Evolutionary conservation across 139 green algal species (phyloP).

Genomic region (Coccomyxa sp.): DNA sequence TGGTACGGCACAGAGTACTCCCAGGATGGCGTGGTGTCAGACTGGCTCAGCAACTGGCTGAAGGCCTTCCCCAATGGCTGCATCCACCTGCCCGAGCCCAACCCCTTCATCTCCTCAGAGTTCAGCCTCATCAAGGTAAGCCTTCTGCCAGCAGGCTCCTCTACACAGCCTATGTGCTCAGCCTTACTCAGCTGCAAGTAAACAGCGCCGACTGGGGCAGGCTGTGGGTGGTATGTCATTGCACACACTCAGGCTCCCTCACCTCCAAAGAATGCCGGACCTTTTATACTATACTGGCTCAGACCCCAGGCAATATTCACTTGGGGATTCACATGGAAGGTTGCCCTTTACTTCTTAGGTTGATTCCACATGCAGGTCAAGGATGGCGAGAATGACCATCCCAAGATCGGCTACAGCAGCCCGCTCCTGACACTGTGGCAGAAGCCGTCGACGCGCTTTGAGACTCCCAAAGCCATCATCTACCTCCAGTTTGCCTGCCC

Average conservation of each 20-base stretch:
- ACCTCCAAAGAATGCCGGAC: too few species aligned
- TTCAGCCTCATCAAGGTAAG: conserved; percentile 46
- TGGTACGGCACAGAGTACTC: conserved; percentile 74
- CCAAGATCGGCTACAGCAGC: conserved; percentile 8
- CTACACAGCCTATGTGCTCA: too few species aligned
- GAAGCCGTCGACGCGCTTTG: conserved; percentile 35
- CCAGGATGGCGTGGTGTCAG: conserved; percentile 34
- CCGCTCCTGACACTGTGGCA: conserved; percentile 36
- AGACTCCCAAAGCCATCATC: conserved; percentile 58
- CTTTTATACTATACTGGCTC: too few species aligned
- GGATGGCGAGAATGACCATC: background rate
- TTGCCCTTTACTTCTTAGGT: too few species aligned
- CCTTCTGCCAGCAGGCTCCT: background rate
- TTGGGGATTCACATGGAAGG: too few species aligned
- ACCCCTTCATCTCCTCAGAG: conserved; percentile 82
- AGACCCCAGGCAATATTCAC: too few species aligned
- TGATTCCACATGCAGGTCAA: background rate
- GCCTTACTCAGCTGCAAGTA: too few species aligned
- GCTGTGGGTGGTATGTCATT: too few species aligned
- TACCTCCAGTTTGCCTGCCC: conserved; percentile 51
- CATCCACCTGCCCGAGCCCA: conserved; percentile 71
- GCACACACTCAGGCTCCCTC: too few species aligned
- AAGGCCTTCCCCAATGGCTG: background rate
- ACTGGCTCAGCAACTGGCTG: conserved; percentile 44
- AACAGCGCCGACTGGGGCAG: too few species aligned